Evolutionary conservation across 2,329 filamentous ascomycete species (phyloP).

Genomic region (Elsinoe arachidis): DNA sequence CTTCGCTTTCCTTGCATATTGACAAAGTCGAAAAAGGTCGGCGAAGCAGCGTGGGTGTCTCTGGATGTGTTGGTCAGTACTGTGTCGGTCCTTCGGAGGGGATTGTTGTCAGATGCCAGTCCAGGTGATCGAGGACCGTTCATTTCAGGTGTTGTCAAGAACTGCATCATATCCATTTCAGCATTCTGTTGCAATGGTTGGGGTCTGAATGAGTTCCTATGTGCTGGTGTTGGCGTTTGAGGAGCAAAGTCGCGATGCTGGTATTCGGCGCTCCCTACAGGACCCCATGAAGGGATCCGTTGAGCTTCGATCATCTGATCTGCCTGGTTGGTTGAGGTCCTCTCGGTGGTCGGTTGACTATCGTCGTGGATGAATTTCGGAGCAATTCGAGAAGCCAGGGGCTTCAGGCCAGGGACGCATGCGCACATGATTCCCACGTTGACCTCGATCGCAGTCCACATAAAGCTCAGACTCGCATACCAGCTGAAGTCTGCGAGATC

Average conservation of each 20-base stretch:
- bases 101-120: constrained; percentile 19
- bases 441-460: constrained; percentile 92
- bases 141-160: constrained; percentile 43
- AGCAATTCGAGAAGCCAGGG: constrained; percentile 59
- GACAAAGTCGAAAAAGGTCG: constrained; percentile 67
- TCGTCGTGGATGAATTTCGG: constrained; percentile 47
- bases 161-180: constrained; percentile 43
- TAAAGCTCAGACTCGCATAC: constrained; percentile 76
- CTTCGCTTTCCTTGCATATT: constrained; percentile 61
- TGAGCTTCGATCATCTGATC: constrained; percentile 29
- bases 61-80: constrained; percentile 33
- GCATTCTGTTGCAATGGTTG: constrained; percentile 10
- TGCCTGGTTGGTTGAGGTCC: constrained; percentile 16
- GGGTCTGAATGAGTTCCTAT: background rate
- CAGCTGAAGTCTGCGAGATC: constrained; percentile 46
- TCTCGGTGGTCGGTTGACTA: background rate
- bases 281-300: constrained; percentile 21
- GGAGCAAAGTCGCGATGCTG: constrained; percentile 20
- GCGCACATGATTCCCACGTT: constrained; percentile 84
- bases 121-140: constrained; percentile 19
- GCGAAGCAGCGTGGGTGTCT: constrained; percentile 27
- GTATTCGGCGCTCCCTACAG: constrained; percentile 16
- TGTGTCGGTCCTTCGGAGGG: constrained; percentile 24
- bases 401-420: constrained; percentile 87
- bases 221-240: background rate